Evolutionary conservation across 331 rosid species (phyloP).

Genomic region (Acacia concinna): DNA sequence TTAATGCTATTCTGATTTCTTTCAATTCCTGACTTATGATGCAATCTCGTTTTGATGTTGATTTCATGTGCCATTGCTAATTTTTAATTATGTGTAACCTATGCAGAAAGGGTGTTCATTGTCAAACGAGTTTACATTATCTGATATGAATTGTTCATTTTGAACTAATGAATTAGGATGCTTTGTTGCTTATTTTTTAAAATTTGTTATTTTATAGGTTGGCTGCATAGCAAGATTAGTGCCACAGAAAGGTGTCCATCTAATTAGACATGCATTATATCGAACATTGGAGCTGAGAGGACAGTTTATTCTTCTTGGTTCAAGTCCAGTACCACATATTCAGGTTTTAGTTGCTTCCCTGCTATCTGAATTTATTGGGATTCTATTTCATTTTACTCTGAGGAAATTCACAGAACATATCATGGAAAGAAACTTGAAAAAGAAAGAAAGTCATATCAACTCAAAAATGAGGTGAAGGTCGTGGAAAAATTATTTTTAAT

Average conservation of each 20-base stretch:
- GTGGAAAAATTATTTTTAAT: not conserved
- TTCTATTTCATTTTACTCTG: slow-evolving; percentile 26
- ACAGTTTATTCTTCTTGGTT: slow-evolving; percentile 94
- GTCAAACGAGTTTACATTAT: slow-evolving; percentile 25
- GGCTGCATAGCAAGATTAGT: slow-evolving; percentile 96
- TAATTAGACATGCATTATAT: slow-evolving; percentile 89
- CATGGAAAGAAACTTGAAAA: not conserved
- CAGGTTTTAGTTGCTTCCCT: slow-evolving; percentile 60
- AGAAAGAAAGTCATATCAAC: not conserved
- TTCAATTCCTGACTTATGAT: not conserved
- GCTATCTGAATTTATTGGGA: slow-evolving; percentile 28
- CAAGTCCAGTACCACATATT: slow-evolving; percentile 89
- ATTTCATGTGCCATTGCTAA: slow-evolving; percentile 17
- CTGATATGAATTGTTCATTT: slow-evolving; percentile 21
- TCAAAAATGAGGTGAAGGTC: slow-evolving; percentile 24
- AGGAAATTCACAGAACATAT: not conserved
- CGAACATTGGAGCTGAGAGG: slow-evolving; percentile 88
- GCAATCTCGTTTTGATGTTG: slow-evolving; percentile 12
- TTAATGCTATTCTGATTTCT: not conserved
- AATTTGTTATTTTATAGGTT: slow-evolving; percentile 56
- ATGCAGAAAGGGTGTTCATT: not conserved
- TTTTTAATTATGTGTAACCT: not conserved
- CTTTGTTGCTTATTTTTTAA: slow-evolving; percentile 6
- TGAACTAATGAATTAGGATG: slow-evolving; percentile 17
- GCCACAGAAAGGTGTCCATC: slow-evolving; percentile 97